These are phyloP conservation scores for Parafenestella ontariensis DNA, from an alignment of 2,329 filamentous ascomycete species.

Conservation along the genomic window DNA sequence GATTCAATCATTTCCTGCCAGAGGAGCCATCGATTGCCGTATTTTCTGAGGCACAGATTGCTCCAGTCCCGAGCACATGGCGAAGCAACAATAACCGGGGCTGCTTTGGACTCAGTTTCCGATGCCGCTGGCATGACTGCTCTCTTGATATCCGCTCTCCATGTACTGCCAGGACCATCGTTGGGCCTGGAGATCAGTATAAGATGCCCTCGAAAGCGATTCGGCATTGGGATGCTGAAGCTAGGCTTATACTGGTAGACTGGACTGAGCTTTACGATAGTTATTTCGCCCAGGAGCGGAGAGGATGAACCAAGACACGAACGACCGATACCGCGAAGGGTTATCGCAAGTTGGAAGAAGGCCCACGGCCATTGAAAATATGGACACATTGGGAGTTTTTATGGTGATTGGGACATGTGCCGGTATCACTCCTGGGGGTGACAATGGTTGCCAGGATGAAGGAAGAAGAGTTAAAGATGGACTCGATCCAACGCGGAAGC, in stretches of 20 bases:
- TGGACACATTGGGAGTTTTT: neutral
- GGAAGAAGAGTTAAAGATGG: no score
- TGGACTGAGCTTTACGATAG: slow-evolving; percentile 12
- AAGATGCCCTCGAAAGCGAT: slow-evolving; percentile 5
- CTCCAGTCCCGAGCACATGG: slow-evolving; percentile 7
- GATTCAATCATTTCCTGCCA: slow-evolving; percentile 14
- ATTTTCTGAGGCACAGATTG: slow-evolving; percentile 11
- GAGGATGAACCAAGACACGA: neutral
- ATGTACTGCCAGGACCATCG: slow-evolving; percentile 2
- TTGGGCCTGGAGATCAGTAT: slow-evolving; percentile 13
- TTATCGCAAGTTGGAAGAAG: neutral
- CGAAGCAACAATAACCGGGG: neutral
- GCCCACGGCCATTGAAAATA: neutral
- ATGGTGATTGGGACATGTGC: no score
- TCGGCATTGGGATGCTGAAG: slow-evolving; percentile 10
- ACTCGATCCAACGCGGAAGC: no score
- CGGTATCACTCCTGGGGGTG: no score
- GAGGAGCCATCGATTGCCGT: slow-evolving; percentile 17
- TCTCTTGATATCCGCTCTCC: neutral
- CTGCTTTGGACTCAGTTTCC: neutral
- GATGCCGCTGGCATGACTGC: neutral
- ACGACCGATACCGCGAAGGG: neutral
- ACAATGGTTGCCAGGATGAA: no score
- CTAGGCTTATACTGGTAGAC: slow-evolving; percentile 10
- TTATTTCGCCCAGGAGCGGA: slow-evolving; percentile 7